Evolutionary conservation across 2,329 filamentous ascomycete species (phyloP), one percentile per base, ranked within the genome.

Genomic region (Colletotrichum sidae): DNA sequence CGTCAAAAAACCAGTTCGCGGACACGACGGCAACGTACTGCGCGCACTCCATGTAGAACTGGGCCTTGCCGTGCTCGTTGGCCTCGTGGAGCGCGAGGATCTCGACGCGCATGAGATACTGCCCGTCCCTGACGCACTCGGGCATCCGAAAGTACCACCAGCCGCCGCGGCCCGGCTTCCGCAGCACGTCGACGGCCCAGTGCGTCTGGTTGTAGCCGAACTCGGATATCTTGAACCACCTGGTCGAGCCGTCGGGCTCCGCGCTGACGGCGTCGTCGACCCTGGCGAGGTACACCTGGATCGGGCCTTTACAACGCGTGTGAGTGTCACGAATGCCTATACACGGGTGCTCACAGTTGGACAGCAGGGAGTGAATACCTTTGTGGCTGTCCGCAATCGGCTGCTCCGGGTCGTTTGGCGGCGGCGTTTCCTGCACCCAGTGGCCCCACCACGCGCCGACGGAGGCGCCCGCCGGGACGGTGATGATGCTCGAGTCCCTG

Each of bases 171-270:
- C 42, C 33, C 35, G 41, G 51, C 69, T 63, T 1, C 25, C 25
- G 25, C 38, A 70, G 37, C 17, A 65, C 55, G 60, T 70, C 70
- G 17, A 74, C 75, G 34, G 72, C 76, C 76, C 77, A 69, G 34
- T 61, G 59, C 39, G 72, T 71, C 37, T 70, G 42, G 15, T 46
- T 52, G 45, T 72, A 69, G 25, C 79, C 77, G 58, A 79, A 77
- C 70, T 83, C 77, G 65, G 77, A 78, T 61, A 86, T 77, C 75
- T 86, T 86, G 77, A 86, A 84, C 83, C 83, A 86, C 25, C 25
- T 25, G 25, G 38, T 76, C 72, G 8, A 76, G 74, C 39, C 76
- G 75, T 1, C 70, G 12, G 77, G 70, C 8, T 72, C 71, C 9
- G 80, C 76, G 1, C 75, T 78, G 12, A 78, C 77, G 1, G 83